A percentile compares a stretch with the other conserved stretches of the same genome.
Evolutionary conservation across 176 grass and related monocot genomes (phyloP).

Genomic region (Pontederia paniculata): DNA sequence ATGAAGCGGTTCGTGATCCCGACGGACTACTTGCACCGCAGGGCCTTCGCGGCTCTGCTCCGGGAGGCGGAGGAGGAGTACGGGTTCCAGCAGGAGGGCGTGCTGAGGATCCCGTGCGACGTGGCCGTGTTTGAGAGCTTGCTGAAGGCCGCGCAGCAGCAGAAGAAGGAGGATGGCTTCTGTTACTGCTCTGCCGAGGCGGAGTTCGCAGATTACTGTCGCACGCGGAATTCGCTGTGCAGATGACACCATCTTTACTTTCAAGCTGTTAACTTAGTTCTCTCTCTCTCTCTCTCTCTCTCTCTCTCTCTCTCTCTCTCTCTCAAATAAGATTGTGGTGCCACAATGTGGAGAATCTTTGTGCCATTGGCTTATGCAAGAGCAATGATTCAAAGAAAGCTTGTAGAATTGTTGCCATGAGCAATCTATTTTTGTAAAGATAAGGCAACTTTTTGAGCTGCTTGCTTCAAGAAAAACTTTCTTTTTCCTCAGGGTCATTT

Average conservation of each 20-base stretch:
- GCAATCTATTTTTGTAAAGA: no score
- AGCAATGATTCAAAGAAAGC: no score
- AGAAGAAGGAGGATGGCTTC: conserved; percentile 38
- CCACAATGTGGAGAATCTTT: no score
- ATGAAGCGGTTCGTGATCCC: conserved; percentile 92
- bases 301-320: no score
- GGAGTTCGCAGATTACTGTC: conserved; percentile 19
- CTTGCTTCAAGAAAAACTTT: no score
- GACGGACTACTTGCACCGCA: conserved; percentile 62
- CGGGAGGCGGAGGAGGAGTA: conserved; percentile 90
- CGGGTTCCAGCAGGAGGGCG: conserved; percentile 76
- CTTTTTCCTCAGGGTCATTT: no score
- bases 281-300: no score
- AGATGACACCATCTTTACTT: conserved; percentile 24
- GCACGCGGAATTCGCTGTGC: conserved; percentile 25
- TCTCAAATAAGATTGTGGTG: no score
- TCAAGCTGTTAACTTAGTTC: no score
- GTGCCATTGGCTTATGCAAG: no score
- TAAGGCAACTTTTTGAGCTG: no score
- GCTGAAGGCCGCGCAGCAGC: conserved; percentile 38
- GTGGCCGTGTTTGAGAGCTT: conserved; percentile 50
- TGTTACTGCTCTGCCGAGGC: conserved; percentile 48
- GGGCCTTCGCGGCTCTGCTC: conserved; percentile 61
- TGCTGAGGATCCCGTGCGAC: conserved; percentile 72
- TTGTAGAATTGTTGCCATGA: no score